Percentiles rank a stretch among this genome's conserved stretches.
These are phyloP conservation scores for Fraxinus platypoda DNA, from an alignment of 305 asterid genomes.

Conservation along the genomic window DNA sequence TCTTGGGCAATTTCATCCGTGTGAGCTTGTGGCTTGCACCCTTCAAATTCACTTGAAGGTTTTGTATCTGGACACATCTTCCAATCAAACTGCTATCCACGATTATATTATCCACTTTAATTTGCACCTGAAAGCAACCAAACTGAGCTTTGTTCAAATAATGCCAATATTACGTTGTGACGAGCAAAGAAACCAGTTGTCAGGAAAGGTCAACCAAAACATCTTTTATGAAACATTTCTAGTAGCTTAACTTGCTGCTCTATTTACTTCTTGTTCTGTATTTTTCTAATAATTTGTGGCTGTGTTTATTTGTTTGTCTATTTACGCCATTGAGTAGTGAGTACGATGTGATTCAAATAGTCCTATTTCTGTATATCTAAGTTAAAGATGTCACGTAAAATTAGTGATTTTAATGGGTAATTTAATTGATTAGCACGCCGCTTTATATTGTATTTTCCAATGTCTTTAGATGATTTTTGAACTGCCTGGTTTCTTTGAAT, in stretches of 20 bases:
- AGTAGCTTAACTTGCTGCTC: neutral
- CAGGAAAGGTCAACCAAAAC: neutral
- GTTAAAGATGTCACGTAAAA: neutral
- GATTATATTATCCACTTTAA: neutral
- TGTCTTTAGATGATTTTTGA: neutral
- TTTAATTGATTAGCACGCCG: neutral
- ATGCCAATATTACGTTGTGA: neutral
- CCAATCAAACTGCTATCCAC: neutral
- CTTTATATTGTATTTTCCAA: constrained; percentile 5
- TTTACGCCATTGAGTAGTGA: neutral
- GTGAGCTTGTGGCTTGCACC: neutral
- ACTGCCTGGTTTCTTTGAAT: neutral
- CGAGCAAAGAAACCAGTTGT: neutral
- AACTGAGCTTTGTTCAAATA: neutral
- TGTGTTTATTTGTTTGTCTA: neutral
- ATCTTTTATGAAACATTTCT: neutral
- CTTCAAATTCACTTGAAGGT: neutral
- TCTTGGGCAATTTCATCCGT: neutral
- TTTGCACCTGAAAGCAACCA: neutral
- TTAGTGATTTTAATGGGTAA: neutral
- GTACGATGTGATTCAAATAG: neutral
- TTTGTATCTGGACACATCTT: neutral
- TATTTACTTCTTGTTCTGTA: neutral
- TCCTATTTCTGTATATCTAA: neutral
- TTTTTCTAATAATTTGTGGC: neutral